Conservation (phyloP, 768 basidiomycete genomes). For the Podaxis rugospora region DNA sequence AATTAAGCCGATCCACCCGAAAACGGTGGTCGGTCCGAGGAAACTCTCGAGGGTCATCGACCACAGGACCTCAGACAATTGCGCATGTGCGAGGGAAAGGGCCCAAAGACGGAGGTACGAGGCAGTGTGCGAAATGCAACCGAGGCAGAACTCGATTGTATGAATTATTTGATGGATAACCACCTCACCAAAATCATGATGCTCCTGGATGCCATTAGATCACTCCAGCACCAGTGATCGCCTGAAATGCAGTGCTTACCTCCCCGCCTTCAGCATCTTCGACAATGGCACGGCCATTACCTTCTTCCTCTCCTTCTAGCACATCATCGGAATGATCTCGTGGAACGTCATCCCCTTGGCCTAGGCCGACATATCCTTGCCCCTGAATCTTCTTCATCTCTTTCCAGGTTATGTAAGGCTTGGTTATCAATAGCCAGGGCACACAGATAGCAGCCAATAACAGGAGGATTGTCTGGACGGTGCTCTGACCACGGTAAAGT, state of each 20-base stretch:
- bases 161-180: slow-evolving; percentile 98
- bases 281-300: slow-evolving; percentile 67
- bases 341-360: slow-evolving; percentile 48
- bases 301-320: slow-evolving; percentile 78
- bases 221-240: not conserved
- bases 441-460: slow-evolving; percentile 82
- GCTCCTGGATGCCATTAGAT: slow-evolving; percentile 40
- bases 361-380: slow-evolving; percentile 74
- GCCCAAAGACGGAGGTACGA: slow-evolving; percentile 96
- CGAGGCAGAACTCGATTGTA: slow-evolving; percentile 98
- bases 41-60: slow-evolving; percentile 71
- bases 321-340: slow-evolving; percentile 55
- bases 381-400: slow-evolving; percentile 81
- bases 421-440: slow-evolving; percentile 89
- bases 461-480: slow-evolving; percentile 76
- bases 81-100: slow-evolving; percentile 95
- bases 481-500: slow-evolving; percentile 84
- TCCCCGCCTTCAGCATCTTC: slow-evolving; percentile 77
- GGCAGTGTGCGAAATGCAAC: slow-evolving; percentile 97
- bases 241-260: slow-evolving; percentile 41
- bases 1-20: slow-evolving; percentile 50
- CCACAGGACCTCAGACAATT: slow-evolving; percentile 94
- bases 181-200: slow-evolving; percentile 92
- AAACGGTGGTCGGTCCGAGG: slow-evolving; percentile 59
- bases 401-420: slow-evolving; percentile 89